phyloP scores from a whole-genome alignment of 1,284 basidiomycete species.

The Ganoderma multipileum region DNA sequence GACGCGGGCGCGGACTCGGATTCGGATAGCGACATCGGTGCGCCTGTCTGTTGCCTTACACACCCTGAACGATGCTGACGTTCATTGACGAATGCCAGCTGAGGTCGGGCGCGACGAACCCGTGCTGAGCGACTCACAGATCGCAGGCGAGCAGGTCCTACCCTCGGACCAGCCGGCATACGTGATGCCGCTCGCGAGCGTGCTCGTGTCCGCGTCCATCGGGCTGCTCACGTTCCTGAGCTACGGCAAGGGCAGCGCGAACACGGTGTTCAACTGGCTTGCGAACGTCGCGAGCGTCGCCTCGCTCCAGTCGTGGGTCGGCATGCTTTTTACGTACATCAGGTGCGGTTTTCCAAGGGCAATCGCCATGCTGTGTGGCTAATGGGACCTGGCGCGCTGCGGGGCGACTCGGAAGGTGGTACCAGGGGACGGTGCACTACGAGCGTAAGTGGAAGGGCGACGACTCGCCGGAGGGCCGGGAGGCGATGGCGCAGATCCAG shows the following conservation, averaged over 20 bases:
- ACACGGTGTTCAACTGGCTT: conserved; percentile 36
- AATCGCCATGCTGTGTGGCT: no score
- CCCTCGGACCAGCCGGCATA: conserved; percentile 18
- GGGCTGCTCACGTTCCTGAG: conserved; percentile 37
- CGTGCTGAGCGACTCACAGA: not conserved
- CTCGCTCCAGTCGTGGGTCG: conserved; percentile 40
- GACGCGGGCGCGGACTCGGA: conserved; percentile 18
- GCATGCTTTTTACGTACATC: conserved; percentile 41
- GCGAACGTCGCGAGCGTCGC: conserved; percentile 38
- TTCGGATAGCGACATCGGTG: conserved; percentile 16
- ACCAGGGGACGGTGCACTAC: conserved; percentile 36
- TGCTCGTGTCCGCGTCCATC: conserved; percentile 35
- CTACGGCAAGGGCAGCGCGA: conserved; percentile 21
- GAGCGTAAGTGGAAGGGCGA: conserved; percentile 31
- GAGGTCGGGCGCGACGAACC: not conserved
- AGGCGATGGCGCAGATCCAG: conserved; percentile 30
- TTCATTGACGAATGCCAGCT: no score
- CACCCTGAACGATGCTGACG: no score
- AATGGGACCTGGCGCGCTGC: no score
- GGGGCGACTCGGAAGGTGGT: conserved; percentile 28
- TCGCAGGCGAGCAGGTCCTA: conserved; percentile 2
- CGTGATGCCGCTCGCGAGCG: conserved; percentile 37
- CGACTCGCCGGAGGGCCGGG: conserved; percentile 8
- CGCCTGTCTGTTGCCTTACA: not conserved
- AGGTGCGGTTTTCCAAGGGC: conserved; percentile 28